Conservation (phyloP, 83 land plant genomes). For the Picea abies region DNA sequence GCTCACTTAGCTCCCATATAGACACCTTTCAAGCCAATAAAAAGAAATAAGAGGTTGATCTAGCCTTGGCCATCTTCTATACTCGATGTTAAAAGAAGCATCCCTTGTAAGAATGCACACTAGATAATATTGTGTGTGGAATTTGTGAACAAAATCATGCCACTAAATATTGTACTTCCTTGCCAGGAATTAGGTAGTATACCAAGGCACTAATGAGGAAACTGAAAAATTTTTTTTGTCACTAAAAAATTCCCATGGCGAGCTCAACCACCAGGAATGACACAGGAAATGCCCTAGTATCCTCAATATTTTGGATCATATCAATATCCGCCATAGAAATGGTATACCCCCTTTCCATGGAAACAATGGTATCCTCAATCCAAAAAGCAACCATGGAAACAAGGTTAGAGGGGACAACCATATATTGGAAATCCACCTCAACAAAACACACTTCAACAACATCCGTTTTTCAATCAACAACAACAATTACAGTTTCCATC, state of each 20-base stretch:
- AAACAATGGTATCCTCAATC: not conserved
- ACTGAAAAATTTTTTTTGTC: not conserved
- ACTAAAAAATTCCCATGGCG: not conserved
- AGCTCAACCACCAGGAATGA: no score
- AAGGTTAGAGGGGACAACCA: not conserved
- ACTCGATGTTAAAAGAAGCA: not conserved
- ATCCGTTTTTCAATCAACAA: no score
- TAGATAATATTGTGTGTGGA: not conserved
- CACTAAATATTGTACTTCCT: not conserved
- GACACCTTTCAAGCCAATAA: no score
- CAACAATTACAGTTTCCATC: not conserved
- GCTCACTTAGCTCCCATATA: no score
- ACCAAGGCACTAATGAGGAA: not conserved
- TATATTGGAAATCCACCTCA: not conserved
- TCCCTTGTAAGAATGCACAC: not conserved
- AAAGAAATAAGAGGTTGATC: no score
- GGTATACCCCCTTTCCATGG: not conserved
- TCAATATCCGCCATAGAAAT: not conserved
- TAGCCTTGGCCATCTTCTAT: not conserved
- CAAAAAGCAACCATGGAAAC: not conserved
- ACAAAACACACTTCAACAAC: no score
- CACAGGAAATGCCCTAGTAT: no score
- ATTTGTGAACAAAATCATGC: not conserved
- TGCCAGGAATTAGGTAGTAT: not conserved
- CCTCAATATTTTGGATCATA: not conserved